Base-by-base conservation (phyloP, 2,329 filamentous ascomycete species). In the Ceratocystis alfenasii region DNA sequence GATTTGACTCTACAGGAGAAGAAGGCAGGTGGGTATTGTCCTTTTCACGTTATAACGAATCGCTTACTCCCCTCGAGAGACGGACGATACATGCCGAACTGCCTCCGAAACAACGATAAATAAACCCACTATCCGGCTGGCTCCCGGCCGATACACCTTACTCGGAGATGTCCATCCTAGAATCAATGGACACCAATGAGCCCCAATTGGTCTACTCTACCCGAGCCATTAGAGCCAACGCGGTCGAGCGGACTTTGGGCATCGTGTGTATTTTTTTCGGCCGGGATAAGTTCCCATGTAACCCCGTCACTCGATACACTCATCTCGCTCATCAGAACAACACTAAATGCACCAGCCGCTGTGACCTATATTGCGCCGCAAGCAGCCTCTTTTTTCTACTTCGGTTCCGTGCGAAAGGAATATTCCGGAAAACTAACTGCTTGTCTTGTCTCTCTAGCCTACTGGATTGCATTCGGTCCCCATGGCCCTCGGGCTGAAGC, bases 391-490 rank as follows among this genome's bases (percentile, higher is more conserved):
- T 22, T 12, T 10, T 59, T 22, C 12, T 55, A 59, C n/a, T n/a
- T 10, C 3, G 5, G 6, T n/a, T 33, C 5, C 5, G 55, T 59
- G 28, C 4, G 10, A 59, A 28, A 36, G 28, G 2, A 41, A 15
- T 12, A 59, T 20, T 4, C 25, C 17, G 20, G 15, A n/a, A 59
- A 33, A 59, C 55, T 59, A 36, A 59, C 55, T 59, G 28, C 28
- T 33, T 36, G 22, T 45, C 36, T 33, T 7, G 45, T 59, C 20
- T 28, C 55, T 22, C 77, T 76, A 99, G 94, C 94, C 70, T 99
- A 97, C 86, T 99, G 89, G 87, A 96, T 99, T 74, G 92, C 94
- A 71, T 99, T 99, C 76, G 94, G 94, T 71, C 87, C 92, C 74
- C 94, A 99, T 78, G 94, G 94, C 67, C 94, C 94, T 72, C 93